Conservation (phyloP, 2,329 filamentous ascomycete species). For the Fusarium papillatum region DNA sequence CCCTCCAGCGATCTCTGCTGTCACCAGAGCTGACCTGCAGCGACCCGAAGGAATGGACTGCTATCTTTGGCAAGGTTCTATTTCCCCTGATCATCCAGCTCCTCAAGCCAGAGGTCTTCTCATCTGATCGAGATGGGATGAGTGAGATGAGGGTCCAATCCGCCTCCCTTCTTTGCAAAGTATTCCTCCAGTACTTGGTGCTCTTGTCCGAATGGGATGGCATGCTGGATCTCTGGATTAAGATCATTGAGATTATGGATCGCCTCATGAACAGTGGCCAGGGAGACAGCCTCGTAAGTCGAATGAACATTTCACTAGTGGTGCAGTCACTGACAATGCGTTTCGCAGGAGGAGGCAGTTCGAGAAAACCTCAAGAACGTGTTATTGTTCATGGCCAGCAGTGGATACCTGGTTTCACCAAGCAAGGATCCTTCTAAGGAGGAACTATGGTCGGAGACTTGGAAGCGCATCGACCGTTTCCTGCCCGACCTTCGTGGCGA, state of each 20-base stretch:
- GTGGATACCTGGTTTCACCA: conserved; percentile 84
- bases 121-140: conserved; percentile 93
- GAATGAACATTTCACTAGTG: neutral
- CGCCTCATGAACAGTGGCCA: conserved; percentile 96
- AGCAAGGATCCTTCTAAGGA: conserved; percentile 66
- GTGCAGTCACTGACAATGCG: conserved; percentile 21
- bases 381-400: conserved; percentile 93
- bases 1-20: conserved; percentile 87
- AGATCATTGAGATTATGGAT: conserved; percentile 95
- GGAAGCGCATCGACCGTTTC: conserved; percentile 76
- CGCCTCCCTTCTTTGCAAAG: conserved; percentile 92
- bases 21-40: conserved; percentile 87
- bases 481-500: conserved; percentile 71
- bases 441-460: conserved; percentile 72
- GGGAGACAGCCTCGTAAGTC: conserved; percentile 85
- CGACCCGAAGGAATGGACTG: conserved; percentile 92
- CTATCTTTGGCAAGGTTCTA: conserved; percentile 93
- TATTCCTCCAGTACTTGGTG: conserved; percentile 94
- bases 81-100: conserved; percentile 91
- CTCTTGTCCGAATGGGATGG: conserved; percentile 88
- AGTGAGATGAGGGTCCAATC: conserved; percentile 94
- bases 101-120: conserved; percentile 94
- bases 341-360: conserved; percentile 88
- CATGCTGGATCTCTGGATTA: conserved; percentile 92
- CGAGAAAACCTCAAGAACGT: conserved; percentile 97